Conservation (phyloP, 2,329 filamentous ascomycete species). For the Microsporum ferrugineum region DNA sequence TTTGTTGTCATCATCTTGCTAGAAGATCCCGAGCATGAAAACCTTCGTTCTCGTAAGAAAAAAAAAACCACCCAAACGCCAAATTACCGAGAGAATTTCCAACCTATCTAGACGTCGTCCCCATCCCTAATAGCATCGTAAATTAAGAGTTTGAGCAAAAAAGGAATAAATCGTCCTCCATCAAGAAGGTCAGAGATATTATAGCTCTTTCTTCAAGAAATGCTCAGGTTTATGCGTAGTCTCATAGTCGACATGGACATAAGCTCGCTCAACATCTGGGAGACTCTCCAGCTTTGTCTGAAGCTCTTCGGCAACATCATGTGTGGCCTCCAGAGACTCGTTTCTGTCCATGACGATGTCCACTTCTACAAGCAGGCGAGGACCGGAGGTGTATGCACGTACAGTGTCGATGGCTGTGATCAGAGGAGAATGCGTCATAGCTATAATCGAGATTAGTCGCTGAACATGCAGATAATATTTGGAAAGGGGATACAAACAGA, state of each 20-base stretch:
- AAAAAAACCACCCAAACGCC: background rate
- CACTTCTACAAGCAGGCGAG: conserved; percentile 84
- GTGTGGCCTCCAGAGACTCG: conserved; percentile 62
- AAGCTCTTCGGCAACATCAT: conserved; percentile 86
- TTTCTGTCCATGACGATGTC: conserved; percentile 85
- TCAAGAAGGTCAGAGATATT: conserved; percentile 6
- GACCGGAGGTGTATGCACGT: conserved; percentile 79
- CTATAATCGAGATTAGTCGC: conserved; percentile 20
- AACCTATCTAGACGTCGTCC: background rate
- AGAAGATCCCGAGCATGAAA: background rate
- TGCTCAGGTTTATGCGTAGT: conserved; percentile 90
- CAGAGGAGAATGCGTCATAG: conserved; percentile 72
- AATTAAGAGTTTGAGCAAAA: background rate
- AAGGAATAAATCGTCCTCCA: background rate
- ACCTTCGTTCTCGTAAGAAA: background rate
- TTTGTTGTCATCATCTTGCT: background rate
- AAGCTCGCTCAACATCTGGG: conserved; percentile 83
- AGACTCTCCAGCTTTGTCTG: conserved; percentile 89
- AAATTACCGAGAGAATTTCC: background rate
- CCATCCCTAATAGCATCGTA: background rate
- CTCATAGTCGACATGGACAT: conserved; percentile 96
- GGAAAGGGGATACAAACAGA: conserved; percentile 42
- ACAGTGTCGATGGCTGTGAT: conserved; percentile 90
- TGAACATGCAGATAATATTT: background rate
- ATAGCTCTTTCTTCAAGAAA: conserved; percentile 55